Evolutionary conservation across 2,329 filamentous ascomycete genomes (phyloP).

Genomic region (Aotearoamyces nothofagi): DNA sequence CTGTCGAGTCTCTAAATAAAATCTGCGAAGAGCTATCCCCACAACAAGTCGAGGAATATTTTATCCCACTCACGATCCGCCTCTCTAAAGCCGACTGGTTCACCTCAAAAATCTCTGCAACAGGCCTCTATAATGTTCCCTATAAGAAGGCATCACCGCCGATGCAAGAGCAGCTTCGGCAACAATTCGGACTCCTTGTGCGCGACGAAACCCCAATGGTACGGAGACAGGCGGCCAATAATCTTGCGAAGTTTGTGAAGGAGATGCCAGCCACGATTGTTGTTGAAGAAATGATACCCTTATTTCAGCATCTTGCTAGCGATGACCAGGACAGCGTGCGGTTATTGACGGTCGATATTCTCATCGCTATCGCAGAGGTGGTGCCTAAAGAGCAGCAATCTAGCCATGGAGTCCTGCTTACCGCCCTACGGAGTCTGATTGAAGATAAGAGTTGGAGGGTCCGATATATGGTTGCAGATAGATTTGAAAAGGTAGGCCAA

Average conservation of each 20-base stretch:
- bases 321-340: conserved; percentile 98
- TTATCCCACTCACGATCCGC: conserved; percentile 87
- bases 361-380: conserved; percentile 91
- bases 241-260: conserved; percentile 94
- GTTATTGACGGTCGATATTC: conserved; percentile 85
- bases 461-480: conserved; percentile 96
- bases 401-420: conserved; percentile 85
- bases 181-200: conserved; percentile 84
- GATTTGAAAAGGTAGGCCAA: conserved; percentile 94
- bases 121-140: conserved; percentile 83
- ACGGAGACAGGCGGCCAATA: conserved; percentile 87
- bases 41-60: conserved; percentile 91
- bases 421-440: conserved; percentile 81
- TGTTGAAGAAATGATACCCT: conserved; percentile 96
- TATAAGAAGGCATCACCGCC: conserved; percentile 80
- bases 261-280: conserved; percentile 86
- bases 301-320: conserved; percentile 91
- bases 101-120: conserved; percentile 96
- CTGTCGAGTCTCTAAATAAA: conserved; percentile 98
- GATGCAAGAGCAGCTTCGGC: conserved; percentile 81
- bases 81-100: conserved; percentile 99
- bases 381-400: conserved; percentile 97
- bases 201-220: conserved; percentile 99
- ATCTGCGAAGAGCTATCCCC: conserved; percentile 87
- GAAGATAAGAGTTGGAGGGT: conserved; percentile 99